These are phyloP conservation scores for Microsporum ferrugineum DNA, from an alignment of 2,329 filamentous ascomycete genomes.

Conservation along the genomic window DNA sequence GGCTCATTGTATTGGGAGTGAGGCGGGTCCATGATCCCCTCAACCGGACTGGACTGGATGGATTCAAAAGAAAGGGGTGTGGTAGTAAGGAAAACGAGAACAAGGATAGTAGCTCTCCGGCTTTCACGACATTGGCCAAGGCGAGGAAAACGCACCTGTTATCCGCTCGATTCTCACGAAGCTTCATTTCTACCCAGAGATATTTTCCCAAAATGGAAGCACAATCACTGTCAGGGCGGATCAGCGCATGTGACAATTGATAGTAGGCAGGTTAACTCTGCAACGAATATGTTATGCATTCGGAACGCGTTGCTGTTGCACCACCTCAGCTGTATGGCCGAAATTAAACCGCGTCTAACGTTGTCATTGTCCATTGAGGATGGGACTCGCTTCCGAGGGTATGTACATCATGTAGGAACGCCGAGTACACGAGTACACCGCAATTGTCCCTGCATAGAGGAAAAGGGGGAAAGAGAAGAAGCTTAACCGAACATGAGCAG, in stretches of 20 bases:
- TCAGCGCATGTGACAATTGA: background rate
- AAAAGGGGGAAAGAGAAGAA: background rate
- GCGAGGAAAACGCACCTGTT: background rate
- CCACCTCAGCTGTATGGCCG: background rate
- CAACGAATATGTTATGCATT: conserved; percentile 1
- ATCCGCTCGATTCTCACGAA: background rate
- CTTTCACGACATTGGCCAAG: conserved; percentile 1
- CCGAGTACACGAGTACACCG: background rate
- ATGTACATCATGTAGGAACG: background rate
- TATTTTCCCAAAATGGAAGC: background rate
- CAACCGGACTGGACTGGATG: background rate
- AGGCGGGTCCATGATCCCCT: background rate
- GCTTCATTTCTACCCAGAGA: background rate
- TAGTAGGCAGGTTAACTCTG: background rate
- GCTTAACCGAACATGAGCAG: too few relatives aligned
- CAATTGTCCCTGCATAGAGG: background rate
- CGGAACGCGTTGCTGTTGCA: conserved; percentile 6
- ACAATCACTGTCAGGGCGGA: background rate
- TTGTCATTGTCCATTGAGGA: background rate
- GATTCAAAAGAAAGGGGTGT: background rate
- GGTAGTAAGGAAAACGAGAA: background rate
- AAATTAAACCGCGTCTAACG: background rate
- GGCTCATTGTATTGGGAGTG: background rate
- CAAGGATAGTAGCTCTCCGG: background rate
- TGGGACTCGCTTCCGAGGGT: background rate